phyloP scores from a whole-genome alignment of 1,284 basidiomycete species.

The Limonomyces culmigenus region DNA sequence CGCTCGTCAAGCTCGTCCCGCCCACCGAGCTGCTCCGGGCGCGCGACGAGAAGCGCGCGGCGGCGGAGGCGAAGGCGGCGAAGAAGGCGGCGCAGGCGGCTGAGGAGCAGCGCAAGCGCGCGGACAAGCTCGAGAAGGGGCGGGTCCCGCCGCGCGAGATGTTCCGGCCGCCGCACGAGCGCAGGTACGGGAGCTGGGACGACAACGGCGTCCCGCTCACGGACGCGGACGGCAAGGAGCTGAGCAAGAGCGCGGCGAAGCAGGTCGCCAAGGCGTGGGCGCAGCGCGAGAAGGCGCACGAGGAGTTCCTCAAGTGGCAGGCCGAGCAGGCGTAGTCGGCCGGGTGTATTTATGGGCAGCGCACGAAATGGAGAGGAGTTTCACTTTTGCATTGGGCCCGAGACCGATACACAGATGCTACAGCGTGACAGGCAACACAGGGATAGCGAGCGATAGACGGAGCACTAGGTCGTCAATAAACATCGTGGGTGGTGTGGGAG shows the following conservation, averaged over 20 bases:
- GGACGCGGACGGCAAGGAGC: conserved; percentile 70
- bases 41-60: conserved; percentile 80
- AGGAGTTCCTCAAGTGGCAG: conserved; percentile 54
- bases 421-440: neutral
- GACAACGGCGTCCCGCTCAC: conserved; percentile 72
- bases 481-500: no score
- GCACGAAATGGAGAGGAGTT: no score
- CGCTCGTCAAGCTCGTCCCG: conserved; percentile 85
- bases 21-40: conserved; percentile 71
- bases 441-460: neutral
- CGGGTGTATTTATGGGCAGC: neutral
- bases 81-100: conserved; percentile 67
- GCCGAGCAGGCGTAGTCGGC: conserved; percentile 13
- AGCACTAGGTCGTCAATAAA: neutral
- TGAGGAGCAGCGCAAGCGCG: conserved; percentile 60
- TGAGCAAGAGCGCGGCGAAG: conserved; percentile 75
- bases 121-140: conserved; percentile 79
- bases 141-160: conserved; percentile 59
- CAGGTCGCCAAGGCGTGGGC: conserved; percentile 69
- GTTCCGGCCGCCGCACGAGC: conserved; percentile 74
- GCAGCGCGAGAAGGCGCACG: conserved; percentile 64
- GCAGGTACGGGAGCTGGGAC: conserved; percentile 68
- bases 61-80: conserved; percentile 59
- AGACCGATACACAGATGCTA: neutral
- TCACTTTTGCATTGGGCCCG: no score